Conservation (phyloP, 2,329 filamentous ascomycete genomes). For the Penicillium sp. region DNA sequence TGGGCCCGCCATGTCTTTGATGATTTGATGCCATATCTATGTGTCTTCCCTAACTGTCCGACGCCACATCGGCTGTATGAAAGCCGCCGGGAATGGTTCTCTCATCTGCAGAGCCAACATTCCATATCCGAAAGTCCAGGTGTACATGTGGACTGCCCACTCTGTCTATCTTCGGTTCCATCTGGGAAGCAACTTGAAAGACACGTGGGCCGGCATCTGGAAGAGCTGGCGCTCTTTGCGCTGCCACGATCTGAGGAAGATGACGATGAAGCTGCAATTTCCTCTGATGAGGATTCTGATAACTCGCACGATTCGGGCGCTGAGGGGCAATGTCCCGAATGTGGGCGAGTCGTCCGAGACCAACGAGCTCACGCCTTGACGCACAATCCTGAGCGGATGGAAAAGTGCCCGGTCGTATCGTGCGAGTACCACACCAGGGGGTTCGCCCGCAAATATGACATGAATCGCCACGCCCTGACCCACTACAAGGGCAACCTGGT, state of each 20-base stretch:
- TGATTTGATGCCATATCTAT: slow-evolving; percentile 42
- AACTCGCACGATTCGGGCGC: not conserved
- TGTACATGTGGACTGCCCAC: not conserved
- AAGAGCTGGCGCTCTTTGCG: not conserved
- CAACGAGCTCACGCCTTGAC: not conserved
- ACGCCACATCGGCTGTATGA: slow-evolving; percentile 17
- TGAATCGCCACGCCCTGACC: not conserved
- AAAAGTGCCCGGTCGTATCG: not conserved
- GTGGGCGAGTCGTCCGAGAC: not conserved
- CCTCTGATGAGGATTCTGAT: not conserved
- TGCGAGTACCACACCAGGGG: not conserved
- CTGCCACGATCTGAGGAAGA: not conserved
- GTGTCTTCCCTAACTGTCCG: slow-evolving; percentile 28
- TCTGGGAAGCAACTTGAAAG: not conserved
- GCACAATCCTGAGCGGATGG: not conserved
- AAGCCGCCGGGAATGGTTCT: slow-evolving; percentile 16
- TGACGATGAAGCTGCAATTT: not conserved
- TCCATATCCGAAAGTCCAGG: not conserved
- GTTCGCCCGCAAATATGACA: not conserved
- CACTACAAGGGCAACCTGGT: not conserved
- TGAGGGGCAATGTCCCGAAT: not conserved
- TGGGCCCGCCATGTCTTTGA: slow-evolving; percentile 41
- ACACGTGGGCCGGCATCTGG: not conserved
- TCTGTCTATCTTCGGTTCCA: not conserved
- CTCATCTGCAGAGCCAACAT: not conserved